phyloP scores from a whole-genome alignment of 2,329 filamentous ascomycete genomes.

The Microdochium trichocladiopsis region DNA sequence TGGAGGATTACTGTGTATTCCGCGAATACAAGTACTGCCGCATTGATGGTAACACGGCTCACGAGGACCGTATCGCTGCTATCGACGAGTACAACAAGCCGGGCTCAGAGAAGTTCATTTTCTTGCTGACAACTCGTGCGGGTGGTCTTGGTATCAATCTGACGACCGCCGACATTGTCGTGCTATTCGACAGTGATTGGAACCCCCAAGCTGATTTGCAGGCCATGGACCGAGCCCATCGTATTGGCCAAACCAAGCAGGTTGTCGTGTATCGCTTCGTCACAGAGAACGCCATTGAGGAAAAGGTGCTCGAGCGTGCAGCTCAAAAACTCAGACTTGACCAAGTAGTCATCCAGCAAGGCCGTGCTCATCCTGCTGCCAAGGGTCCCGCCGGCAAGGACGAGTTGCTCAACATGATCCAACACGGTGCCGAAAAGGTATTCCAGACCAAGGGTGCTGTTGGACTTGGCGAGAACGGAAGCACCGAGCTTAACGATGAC shows the following conservation, averaged over 20 bases:
- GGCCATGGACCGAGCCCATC: conserved; percentile 97
- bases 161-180: conserved; percentile 89
- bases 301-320: conserved; percentile 93
- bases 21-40: conserved; percentile 92
- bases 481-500: conserved; percentile 64
- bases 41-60: conserved; percentile 92
- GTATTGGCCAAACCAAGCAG: conserved; percentile 97
- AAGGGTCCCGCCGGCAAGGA: conserved; percentile 95
- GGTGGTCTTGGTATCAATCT: conserved; percentile 96
- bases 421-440: conserved; percentile 93
- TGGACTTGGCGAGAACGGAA: conserved; percentile 51
- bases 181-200: conserved; percentile 98
- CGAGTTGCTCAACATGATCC: conserved; percentile 94
- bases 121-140: conserved; percentile 89
- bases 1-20: conserved; percentile 98
- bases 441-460: conserved; percentile 69
- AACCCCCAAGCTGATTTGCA: conserved; percentile 97
- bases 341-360: conserved; percentile 96
- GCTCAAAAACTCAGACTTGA: conserved; percentile 95
- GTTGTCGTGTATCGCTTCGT: conserved; percentile 95
- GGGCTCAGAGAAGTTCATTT: conserved; percentile 92
- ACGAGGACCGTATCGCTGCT: conserved; percentile 93
- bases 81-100: conserved; percentile 99
- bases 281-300: conserved; percentile 96
- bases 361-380: conserved; percentile 80